Evolutionary conservation across 345 rosid genomes (phyloP), one percentile per base, ranked within the genome.

Genomic region (Sisymbrium irio): DNA sequence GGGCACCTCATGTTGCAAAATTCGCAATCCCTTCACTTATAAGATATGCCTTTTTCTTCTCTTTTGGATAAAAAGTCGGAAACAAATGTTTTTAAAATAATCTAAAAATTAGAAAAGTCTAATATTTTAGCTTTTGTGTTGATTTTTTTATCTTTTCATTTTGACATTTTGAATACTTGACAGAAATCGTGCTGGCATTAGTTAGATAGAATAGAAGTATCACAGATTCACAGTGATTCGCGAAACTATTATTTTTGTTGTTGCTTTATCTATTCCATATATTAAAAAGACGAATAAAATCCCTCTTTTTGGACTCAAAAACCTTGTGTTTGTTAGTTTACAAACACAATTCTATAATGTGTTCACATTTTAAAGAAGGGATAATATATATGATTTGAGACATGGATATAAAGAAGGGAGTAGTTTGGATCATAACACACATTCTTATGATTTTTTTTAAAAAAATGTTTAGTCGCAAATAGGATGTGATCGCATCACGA

Each of bases 1-100:
- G 75, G 75, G 53, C 75, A 76, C 79, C 64, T 62, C 75, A 69
- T 35, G 36, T 55, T 76, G 75, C 75, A 27, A 69, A 62, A 54
- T 76, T 69, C 56, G 60, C 9, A 44, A 27, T 62, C 75, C 44
- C 75, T 76, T 76, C 60, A 15, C 33, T 63, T 62, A 62, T 76
- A 76, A 76, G 75, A 62, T 76, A 76, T 76, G 75, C 42, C 12
- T 20, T 75, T 69, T 69, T 62, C 65, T 36, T 69, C 50, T 49
- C 59, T 63, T 69, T 76, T 55, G 27, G 53, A 57, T 69, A 36
- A 69, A 69, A 69, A 55, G 53, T 69, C 6, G 25, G 19, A 55
- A 39, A 2, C 19, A 22, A 9, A 44, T 11, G 28, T 12, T 41
- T 51, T 51, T 9, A 2, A 3, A 35, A 30, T 12, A 25, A 60